A percentile compares a stretch with the other conserved stretches of the same genome.
phyloP scores from a whole-genome alignment of 2,329 filamentous ascomycete species.

The Amphichorda felina region DNA sequence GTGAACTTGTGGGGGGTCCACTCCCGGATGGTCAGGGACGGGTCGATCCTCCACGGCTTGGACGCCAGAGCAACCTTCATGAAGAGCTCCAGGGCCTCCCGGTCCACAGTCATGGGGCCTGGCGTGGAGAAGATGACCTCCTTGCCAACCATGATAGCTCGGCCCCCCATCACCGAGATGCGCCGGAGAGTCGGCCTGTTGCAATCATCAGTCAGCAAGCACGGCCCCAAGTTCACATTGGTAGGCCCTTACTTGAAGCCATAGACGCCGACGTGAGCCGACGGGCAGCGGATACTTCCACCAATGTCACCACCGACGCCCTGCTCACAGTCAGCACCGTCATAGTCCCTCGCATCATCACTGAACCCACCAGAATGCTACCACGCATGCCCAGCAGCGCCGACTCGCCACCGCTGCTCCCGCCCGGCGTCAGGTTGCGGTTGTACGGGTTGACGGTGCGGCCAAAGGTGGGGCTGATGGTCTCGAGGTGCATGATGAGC shows the following conservation, averaged over 20 bases:
- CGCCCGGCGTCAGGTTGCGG: slow-evolving; percentile 46
- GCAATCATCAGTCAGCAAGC: background rate
- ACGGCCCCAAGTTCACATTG: background rate
- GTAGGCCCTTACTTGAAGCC: slow-evolving; percentile 10
- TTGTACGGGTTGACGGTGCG: slow-evolving; percentile 53
- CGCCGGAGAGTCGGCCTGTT: slow-evolving; percentile 18
- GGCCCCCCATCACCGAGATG: slow-evolving; percentile 13
- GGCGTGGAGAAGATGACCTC: slow-evolving; percentile 20
- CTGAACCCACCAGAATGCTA: slow-evolving; percentile 23
- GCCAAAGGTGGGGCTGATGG: slow-evolving; percentile 50
- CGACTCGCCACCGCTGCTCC: slow-evolving; percentile 47
- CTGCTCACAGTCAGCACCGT: slow-evolving; percentile 4
- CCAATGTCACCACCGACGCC: slow-evolving; percentile 30
- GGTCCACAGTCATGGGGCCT: slow-evolving; percentile 21
- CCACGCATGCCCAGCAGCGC: slow-evolving; percentile 28
- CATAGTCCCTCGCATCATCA: no score
- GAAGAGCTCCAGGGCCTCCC: slow-evolving; percentile 20
- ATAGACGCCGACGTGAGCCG: slow-evolving; percentile 21
- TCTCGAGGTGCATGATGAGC: slow-evolving; percentile 22
- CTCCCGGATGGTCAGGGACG: slow-evolving; percentile 15
- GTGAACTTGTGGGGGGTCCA: slow-evolving; percentile 21
- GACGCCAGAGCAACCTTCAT: slow-evolving; percentile 18
- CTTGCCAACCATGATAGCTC: slow-evolving; percentile 17
- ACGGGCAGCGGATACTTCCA: slow-evolving; percentile 24
- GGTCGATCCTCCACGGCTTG: slow-evolving; percentile 21